Evolutionary conservation across 345 rosid genomes (phyloP).

Genomic region (Ceriops tagal): DNA sequence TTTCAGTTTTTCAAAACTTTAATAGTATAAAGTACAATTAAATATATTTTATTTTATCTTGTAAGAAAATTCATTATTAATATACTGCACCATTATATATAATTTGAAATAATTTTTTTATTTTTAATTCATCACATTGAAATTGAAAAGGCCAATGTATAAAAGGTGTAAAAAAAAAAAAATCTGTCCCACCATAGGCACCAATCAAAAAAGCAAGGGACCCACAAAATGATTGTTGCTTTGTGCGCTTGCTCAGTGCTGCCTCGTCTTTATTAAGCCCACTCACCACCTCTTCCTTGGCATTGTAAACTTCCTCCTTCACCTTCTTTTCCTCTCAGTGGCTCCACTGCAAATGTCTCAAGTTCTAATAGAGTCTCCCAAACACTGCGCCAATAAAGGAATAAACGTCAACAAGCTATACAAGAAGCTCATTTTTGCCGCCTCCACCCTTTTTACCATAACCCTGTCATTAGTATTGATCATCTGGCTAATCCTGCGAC

Average conservation of each 20-base stretch:
- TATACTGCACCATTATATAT: too few relatives aligned
- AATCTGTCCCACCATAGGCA: background rate
- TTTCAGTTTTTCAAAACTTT: too few relatives aligned
- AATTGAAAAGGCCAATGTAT: background rate
- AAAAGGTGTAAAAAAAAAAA: background rate
- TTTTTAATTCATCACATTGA: background rate
- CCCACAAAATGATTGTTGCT: slow-evolving; percentile 25
- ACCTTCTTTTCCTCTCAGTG: background rate
- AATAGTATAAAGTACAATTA: too few relatives aligned
- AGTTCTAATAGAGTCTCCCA: slow-evolving; percentile 51
- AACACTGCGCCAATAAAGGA: slow-evolving; percentile 62
- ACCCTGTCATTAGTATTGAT: slow-evolving; percentile 53
- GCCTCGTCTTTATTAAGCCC: slow-evolving; percentile 25
- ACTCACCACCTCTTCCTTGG: slow-evolving; percentile 3
- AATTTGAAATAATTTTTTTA: too few relatives aligned
- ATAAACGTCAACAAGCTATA: slow-evolving; percentile 32
- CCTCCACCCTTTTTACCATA: slow-evolving; percentile 46
- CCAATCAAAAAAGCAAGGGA: slow-evolving; percentile 33
- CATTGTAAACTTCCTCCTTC: slow-evolving; percentile 1
- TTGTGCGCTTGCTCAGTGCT: slow-evolving; percentile 4
- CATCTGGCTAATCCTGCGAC: slow-evolving; percentile 71
- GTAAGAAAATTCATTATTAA: too few relatives aligned
- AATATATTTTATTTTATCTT: too few relatives aligned
- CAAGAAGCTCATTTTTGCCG: slow-evolving; percentile 56
- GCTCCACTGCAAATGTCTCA: slow-evolving; percentile 62